Evolutionary conservation across 805 yeast genomes (phyloP).

Genomic region (Kockiozyma suomiensis): DNA sequence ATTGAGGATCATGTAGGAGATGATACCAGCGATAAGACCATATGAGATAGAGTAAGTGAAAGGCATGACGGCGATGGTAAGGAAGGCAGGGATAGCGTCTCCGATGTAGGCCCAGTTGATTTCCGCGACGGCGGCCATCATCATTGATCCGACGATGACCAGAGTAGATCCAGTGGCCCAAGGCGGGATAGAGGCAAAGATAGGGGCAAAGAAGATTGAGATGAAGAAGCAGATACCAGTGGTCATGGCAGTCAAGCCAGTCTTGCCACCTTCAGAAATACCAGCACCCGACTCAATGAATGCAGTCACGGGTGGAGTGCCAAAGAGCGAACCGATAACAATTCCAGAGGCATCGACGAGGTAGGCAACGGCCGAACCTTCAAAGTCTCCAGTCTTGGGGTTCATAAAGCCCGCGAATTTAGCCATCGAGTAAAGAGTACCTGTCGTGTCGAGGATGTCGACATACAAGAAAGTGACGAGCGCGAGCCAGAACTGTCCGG

Average conservation of each 20-base stretch:
- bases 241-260: slow-evolving; percentile 33
- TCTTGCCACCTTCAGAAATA: slow-evolving; percentile 35
- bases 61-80: slow-evolving; percentile 36
- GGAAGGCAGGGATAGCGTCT: slow-evolving; percentile 34
- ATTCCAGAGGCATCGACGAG: slow-evolving; percentile 34
- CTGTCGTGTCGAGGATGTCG: slow-evolving; percentile 35
- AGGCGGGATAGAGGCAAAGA: slow-evolving; percentile 36
- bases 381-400: slow-evolving; percentile 33
- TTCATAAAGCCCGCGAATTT: slow-evolving; percentile 33
- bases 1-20: slow-evolving; percentile 32
- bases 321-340: slow-evolving; percentile 34
- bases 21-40: slow-evolving; percentile 35
- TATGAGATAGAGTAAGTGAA: slow-evolving; percentile 36
- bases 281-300: slow-evolving; percentile 36
- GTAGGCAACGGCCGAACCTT: slow-evolving; percentile 35
- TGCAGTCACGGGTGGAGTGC: slow-evolving; percentile 36
- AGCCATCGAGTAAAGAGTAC: slow-evolving; percentile 36
- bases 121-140: slow-evolving; percentile 32
- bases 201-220: slow-evolving; percentile 35
- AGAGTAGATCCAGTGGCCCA: slow-evolving; percentile 37
- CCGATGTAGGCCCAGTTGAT: slow-evolving; percentile 35
- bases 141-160: slow-evolving; percentile 35
- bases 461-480: slow-evolving; percentile 35
- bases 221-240: slow-evolving; percentile 36
- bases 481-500: slow-evolving; percentile 35